Conservation (phyloP, 768 basidiomycete species). For the Agrocybe pediades region DNA sequence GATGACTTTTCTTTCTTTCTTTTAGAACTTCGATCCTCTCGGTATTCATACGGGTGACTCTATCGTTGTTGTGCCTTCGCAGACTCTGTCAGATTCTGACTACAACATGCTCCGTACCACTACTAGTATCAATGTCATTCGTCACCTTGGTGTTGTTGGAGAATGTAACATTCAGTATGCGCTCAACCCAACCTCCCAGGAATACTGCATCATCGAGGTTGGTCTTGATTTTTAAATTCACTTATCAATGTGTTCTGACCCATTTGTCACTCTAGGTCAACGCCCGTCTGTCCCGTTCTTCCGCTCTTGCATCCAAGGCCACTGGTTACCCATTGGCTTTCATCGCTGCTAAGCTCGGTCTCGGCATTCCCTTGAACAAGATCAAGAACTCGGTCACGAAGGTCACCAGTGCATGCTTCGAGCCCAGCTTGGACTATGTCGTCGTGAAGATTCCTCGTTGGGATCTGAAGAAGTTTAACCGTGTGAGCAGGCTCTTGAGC, state of each 20-base stretch:
- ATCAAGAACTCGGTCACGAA: constrained; percentile 98
- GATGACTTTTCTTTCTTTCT: no score
- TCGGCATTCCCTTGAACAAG: constrained; percentile 96
- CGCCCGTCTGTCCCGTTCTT: constrained; percentile 95
- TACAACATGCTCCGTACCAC: constrained; percentile 99
- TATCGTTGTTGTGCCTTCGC: constrained; percentile 96
- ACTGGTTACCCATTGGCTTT: constrained; percentile 98
- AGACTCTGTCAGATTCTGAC: constrained; percentile 96
- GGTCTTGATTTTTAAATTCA: constrained; percentile 1
- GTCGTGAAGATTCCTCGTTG: constrained; percentile 99
- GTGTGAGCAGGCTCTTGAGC: constrained; percentile 88
- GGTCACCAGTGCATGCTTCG: constrained; percentile 95
- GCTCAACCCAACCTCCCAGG: constrained; percentile 90
- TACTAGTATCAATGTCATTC: constrained; percentile 96
- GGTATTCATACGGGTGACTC: constrained; percentile 99
- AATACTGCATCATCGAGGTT: constrained; percentile 98
- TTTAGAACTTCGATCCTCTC: constrained; percentile 96
- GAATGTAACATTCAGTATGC: constrained; percentile 99
- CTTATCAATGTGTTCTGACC: not conserved
- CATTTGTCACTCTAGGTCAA: constrained; percentile 57
- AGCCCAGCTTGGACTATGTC: constrained; percentile 95
- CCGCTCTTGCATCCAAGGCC: constrained; percentile 96
- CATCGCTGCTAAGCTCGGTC: constrained; percentile 97
- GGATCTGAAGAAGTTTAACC: constrained; percentile 98
- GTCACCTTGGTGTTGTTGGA: constrained; percentile 95